A percentile compares a stretch with the other conserved stretches of the same genome.
Evolutionary conservation across 805 yeast genomes (phyloP).

Genomic region (Torulaspora indica): DNA sequence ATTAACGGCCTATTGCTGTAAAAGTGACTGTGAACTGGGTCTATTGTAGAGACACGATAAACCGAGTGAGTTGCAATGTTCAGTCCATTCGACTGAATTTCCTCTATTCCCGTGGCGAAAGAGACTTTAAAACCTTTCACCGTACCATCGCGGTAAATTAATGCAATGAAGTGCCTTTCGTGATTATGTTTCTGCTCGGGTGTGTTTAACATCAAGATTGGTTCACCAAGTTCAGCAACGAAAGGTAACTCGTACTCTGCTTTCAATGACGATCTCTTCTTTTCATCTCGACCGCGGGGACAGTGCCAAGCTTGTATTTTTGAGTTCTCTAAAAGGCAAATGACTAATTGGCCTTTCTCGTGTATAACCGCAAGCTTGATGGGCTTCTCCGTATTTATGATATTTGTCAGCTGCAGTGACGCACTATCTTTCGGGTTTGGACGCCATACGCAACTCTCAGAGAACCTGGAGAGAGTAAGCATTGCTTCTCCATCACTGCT

Average conservation of each 20-base stretch:
- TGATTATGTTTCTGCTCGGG: conserved; percentile 35
- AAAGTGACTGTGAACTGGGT: conserved; percentile 50
- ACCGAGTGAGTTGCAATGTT: conserved; percentile 34
- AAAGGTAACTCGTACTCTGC: conserved; percentile 14
- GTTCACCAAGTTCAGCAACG: conserved; percentile 17
- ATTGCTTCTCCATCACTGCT: conserved; percentile 62
- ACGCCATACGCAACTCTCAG: conserved; percentile 54
- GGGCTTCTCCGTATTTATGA: conserved; percentile 44
- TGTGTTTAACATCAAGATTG: conserved; percentile 35
- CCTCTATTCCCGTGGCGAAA: conserved; percentile 32
- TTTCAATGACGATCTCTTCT: conserved; percentile 17
- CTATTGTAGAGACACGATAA: conserved; percentile 52
- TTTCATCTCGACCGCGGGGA: conserved; percentile 24
- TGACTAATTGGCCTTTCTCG: conserved; percentile 43
- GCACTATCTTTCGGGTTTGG: conserved; percentile 36
- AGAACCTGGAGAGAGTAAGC: conserved; percentile 55
- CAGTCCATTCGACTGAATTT: conserved; percentile 25
- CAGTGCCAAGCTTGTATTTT: conserved; percentile 62
- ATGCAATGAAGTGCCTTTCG: conserved; percentile 45
- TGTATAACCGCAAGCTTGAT: conserved; percentile 47
- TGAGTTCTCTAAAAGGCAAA: conserved; percentile 42
- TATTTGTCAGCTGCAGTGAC: conserved; percentile 40
- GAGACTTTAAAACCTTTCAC: conserved; percentile 36
- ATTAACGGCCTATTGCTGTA: conserved; percentile 43
- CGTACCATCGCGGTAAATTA: conserved; percentile 40